Conservation (phyloP, 768 basidiomycete genomes). For the Xanthoconium purpureum region DNA sequence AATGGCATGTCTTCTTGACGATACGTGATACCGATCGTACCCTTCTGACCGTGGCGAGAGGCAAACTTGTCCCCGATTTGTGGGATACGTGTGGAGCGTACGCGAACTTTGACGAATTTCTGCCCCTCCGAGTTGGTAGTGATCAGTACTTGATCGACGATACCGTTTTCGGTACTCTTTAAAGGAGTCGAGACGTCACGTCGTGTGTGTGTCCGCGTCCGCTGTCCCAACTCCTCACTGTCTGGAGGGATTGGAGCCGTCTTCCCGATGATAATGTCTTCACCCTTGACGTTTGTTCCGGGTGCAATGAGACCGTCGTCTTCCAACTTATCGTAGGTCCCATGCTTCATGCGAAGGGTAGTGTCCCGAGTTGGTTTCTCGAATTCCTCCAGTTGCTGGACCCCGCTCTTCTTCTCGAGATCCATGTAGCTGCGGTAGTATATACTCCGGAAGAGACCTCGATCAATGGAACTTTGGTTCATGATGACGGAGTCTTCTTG, state of each 20-base stretch:
- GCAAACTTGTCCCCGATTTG: conserved; percentile 99
- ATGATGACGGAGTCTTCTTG: conserved; percentile 99
- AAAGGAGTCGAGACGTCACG: conserved; percentile 96
- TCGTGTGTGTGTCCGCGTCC: conserved; percentile 88
- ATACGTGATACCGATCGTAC: conserved; percentile 99
- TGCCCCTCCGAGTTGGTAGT: conserved; percentile 95
- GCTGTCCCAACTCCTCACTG: conserved; percentile 94
- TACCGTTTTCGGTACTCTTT: conserved; percentile 97
- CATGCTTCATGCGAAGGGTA: conserved; percentile 95
- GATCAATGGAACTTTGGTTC: conserved; percentile 98
- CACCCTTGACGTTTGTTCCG: conserved; percentile 90
- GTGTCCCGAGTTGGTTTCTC: conserved; percentile 93
- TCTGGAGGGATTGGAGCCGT: conserved; percentile 96
- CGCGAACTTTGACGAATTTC: conserved; percentile 97
- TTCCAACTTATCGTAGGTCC: conserved; percentile 97
- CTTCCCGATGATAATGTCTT: conserved; percentile 99
- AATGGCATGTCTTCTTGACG: conserved; percentile 99
- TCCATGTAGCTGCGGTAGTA: conserved; percentile 99
- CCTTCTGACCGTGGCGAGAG: conserved; percentile 98
- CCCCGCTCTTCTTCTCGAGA: conserved; percentile 93
- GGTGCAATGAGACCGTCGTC: conserved; percentile 95
- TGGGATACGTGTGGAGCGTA: conserved; percentile 92
- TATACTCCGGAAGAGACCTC: conserved; percentile 96
- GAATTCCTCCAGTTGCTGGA: conserved; percentile 91
- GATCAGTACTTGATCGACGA: conserved; percentile 95